Evolutionary conservation across 495 filamentous ascomycete genomes (phyloP), one percentile per base, ranked within the genome.

Genomic region (Hypoxylon trugodes): DNA sequence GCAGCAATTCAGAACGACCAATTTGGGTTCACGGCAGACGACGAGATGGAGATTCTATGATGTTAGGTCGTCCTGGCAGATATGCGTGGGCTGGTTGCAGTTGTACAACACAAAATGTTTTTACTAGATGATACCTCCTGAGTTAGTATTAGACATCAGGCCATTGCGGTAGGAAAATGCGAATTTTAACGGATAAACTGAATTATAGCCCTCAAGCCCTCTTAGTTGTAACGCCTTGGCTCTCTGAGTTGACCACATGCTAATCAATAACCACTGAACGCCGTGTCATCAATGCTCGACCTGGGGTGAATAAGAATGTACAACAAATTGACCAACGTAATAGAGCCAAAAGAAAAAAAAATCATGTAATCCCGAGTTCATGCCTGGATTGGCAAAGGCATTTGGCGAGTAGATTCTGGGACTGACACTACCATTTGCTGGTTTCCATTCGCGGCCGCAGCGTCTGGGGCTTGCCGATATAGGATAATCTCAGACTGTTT

Each of bases 401-500:
- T 38, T 8, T 47, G 51, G 12, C 58, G 68, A 7, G 55, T 73
- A 10, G 59, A 59, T 37, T 74, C 69, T 0, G 59, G 75, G 2
- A 72, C 70, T 6, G 68, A 59, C 1, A 68, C 61, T 7, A 72
- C 60, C 21, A 38, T 48, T 21, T 62, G 63, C 25, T 60, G 33
- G 1, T 72, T 69, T 41, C 37, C 49, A 19, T 59, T 71, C 7
- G 77, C 75, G 26, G 79, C 69, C 15, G 77, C 76, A 24, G 79
- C 70, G 68, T 91, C 93, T 25, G 95, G 95, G 18, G 93, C 87
- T 83, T 97, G 95, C 51, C 96, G 89, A 81, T 90, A 97, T 41
- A 99, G 90, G 53, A 97, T 92, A 72, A 99, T 99, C 77, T 99
- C 95, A 48, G 92, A 96, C 77, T 99, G 95, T 73, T 99, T 99